Percentiles rank a stretch among this genome's conserved stretches.
phyloP scores from a whole-genome alignment of 2,329 filamentous ascomycete species.

The Thermothelomyces thermophilus region DNA sequence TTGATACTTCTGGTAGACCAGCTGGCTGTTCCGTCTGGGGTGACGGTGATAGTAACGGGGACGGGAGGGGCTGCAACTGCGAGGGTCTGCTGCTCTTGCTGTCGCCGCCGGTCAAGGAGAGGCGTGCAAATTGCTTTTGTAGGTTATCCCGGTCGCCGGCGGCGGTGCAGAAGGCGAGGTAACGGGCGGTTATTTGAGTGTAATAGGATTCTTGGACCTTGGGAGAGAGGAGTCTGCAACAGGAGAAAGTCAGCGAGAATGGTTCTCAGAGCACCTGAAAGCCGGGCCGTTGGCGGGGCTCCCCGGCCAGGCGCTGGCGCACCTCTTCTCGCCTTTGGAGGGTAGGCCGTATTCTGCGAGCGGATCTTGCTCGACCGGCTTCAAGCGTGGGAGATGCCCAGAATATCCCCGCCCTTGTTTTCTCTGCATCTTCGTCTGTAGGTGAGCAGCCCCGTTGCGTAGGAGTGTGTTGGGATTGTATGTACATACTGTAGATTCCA shows the following conservation, averaged over 20 bases:
- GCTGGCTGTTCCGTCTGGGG: neutral
- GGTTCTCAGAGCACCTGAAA: no score
- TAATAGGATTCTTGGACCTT: slow-evolving; percentile 82
- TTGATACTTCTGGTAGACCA: neutral
- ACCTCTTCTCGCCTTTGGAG: slow-evolving; percentile 88
- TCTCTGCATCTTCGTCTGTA: slow-evolving; percentile 19
- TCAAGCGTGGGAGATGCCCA: slow-evolving; percentile 53
- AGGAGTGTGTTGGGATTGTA: neutral
- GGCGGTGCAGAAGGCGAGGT: slow-evolving; percentile 80
- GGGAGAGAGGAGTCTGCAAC: slow-evolving; percentile 58
- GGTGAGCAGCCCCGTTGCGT: neutral
- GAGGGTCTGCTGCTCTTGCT: slow-evolving; percentile 1
- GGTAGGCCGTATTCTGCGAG: slow-evolving; percentile 77
- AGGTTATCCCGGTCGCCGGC: slow-evolving; percentile 66
- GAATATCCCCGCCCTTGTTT: slow-evolving; percentile 39
- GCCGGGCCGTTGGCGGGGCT: no score
- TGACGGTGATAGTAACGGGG: slow-evolving; percentile 4
- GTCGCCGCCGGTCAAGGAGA: slow-evolving; percentile 33
- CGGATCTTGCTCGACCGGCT: slow-evolving; percentile 66
- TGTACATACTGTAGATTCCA: no score
- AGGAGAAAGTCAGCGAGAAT: slow-evolving; percentile 2
- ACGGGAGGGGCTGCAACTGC: slow-evolving; percentile 29
- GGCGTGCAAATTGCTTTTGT: slow-evolving; percentile 64
- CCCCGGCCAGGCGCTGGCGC: no score
- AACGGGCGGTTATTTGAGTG: slow-evolving; percentile 77